Evolutionary conservation across 1,139 yeast species (phyloP).

Genomic region (Pneumocystis sp.): DNA sequence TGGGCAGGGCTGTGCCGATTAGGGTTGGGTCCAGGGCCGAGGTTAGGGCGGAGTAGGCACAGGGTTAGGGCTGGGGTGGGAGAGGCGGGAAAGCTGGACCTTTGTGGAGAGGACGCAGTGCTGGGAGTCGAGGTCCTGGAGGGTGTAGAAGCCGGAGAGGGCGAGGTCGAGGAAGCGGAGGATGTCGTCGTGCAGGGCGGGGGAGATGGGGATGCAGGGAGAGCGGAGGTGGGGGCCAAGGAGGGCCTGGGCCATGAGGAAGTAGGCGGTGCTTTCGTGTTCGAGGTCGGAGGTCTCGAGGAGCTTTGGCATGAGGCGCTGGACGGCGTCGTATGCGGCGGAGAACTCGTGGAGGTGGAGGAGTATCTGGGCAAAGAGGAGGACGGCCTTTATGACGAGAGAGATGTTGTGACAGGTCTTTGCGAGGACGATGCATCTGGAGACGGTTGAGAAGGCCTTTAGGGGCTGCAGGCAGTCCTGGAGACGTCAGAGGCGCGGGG

Average conservation of each 20-base stretch:
- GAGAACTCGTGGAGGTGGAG: not conserved
- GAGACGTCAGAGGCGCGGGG: not conserved
- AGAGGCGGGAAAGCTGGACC: not conserved
- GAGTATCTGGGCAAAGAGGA: not conserved
- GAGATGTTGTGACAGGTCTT: not conserved
- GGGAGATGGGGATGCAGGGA: not conserved
- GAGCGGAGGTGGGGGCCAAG: not conserved
- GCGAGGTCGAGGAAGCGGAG: not conserved
- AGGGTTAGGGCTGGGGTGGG: not conserved
- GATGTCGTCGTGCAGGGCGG: not conserved
- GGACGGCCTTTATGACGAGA: not conserved
- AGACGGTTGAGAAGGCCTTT: not conserved
- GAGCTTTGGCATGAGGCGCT: not conserved
- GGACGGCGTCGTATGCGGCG: not conserved
- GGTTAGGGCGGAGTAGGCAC: too few relatives aligned
- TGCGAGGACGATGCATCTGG: not conserved
- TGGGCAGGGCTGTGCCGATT: too few relatives aligned
- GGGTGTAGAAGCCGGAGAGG: slow-evolving; percentile 7
- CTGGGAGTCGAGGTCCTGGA: slow-evolving; percentile 9
- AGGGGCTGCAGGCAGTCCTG: not conserved
- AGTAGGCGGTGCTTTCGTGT: not conserved
- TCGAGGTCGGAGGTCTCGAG: not conserved
- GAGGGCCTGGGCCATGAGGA: not conserved
- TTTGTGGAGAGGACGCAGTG: not conserved
- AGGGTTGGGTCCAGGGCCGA: too few relatives aligned